These are phyloP conservation scores for Xylaria castorea DNA, from an alignment of 495 filamentous ascomycete genomes.

Conservation along the genomic window DNA sequence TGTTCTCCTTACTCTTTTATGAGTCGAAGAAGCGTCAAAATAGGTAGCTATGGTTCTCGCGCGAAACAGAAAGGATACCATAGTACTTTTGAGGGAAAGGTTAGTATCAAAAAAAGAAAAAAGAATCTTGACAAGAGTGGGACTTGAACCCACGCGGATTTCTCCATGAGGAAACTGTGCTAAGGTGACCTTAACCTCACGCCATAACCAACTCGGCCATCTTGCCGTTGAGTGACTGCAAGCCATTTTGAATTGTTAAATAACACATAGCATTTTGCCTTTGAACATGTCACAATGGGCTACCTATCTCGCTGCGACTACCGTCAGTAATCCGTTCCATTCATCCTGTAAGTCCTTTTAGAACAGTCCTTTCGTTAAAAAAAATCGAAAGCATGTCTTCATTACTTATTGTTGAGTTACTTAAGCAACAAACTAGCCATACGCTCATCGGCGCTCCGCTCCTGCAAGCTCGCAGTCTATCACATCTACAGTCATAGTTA, in stretches of 20 bases:
- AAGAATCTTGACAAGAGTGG: conserved; percentile 43
- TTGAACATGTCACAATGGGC: background rate
- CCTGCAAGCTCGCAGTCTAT: too few relatives aligned
- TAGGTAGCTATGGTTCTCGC: too few relatives aligned
- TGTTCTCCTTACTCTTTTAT: too few relatives aligned
- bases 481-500: too few relatives aligned
- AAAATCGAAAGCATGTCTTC: background rate
- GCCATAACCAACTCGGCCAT: conserved; percentile 54
- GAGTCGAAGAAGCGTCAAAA: too few relatives aligned
- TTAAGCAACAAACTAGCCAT: too few relatives aligned
- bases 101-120: background rate
- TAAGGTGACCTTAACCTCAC: conserved; percentile 50
- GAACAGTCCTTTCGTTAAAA: background rate
- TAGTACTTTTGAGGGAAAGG: too few relatives aligned
- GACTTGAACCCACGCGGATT: conserved; percentile 53
- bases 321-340: background rate
- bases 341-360: background rate
- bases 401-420: too few relatives aligned
- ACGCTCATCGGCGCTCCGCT: too few relatives aligned
- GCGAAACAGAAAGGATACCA: too few relatives aligned
- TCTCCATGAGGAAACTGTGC: conserved; percentile 43
- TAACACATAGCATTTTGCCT: too few relatives aligned
- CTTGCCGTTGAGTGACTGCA: conserved; percentile 32
- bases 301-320: background rate
- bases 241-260: too few relatives aligned